Percentiles rank a stretch among this genome's conserved stretches.
These are phyloP conservation scores for Corniculantispora saksenae DNA, from an alignment of 2,329 filamentous ascomycete genomes.

Conservation along the genomic window DNA sequence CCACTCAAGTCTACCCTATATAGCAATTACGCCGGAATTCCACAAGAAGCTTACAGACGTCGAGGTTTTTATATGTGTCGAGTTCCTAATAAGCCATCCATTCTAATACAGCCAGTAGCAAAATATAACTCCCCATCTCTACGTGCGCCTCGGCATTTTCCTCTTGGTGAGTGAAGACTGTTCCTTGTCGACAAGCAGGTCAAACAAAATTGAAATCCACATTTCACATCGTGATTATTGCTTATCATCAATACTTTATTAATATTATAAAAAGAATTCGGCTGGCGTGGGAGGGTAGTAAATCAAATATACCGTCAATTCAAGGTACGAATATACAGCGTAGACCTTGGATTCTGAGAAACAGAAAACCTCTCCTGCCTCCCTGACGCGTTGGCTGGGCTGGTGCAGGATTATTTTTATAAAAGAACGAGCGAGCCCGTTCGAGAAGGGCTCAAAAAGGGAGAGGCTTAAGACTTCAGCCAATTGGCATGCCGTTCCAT, in stretches of 20 bases:
- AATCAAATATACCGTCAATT: not conserved
- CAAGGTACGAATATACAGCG: slow-evolving; percentile 1
- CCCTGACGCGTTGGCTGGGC: not conserved
- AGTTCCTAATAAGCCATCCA: too few relatives aligned
- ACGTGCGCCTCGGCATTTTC: too few relatives aligned
- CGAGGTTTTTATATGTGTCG: too few relatives aligned
- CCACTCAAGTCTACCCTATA: too few relatives aligned
- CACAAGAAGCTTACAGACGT: too few relatives aligned
- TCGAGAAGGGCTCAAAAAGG: not conserved
- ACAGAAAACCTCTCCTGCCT: not conserved
- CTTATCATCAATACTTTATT: not conserved
- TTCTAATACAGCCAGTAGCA: too few relatives aligned
- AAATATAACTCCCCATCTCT: too few relatives aligned
- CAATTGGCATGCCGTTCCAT: not conserved
- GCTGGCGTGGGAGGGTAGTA: slow-evolving; percentile 2
- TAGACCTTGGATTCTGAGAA: not conserved
- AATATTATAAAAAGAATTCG: slow-evolving; percentile 2
- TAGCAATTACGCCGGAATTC: too few relatives aligned
- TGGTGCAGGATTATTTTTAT: not conserved
- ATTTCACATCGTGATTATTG: too few relatives aligned
- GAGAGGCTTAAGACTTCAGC: not conserved
- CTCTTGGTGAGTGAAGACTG: too few relatives aligned
- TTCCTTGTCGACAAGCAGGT: too few relatives aligned
- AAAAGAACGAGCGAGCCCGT: not conserved
- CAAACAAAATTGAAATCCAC: too few relatives aligned